Evolutionary conservation across 2,329 filamentous ascomycete genomes (phyloP).

Genomic region (Diaporthe capsici): DNA sequence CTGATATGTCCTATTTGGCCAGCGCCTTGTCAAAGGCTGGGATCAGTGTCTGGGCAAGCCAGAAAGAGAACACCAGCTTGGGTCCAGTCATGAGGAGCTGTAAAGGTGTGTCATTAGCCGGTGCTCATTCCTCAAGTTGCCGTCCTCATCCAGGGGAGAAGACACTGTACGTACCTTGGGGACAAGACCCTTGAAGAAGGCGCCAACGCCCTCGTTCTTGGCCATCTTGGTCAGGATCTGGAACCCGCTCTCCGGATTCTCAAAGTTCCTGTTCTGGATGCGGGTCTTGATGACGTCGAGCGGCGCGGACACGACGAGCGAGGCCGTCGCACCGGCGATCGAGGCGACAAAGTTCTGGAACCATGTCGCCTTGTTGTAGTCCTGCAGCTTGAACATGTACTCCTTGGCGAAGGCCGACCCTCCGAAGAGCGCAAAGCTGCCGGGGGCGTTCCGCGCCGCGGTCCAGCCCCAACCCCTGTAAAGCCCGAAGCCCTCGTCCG

Average conservation of each 20-base stretch:
- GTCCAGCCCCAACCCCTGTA: conserved; percentile 99
- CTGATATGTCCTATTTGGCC: conserved; percentile 38
- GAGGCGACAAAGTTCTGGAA: conserved; percentile 97
- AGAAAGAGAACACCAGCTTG: conserved; percentile 99
- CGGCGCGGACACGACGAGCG: conserved; percentile 95
- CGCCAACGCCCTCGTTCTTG: conserved; percentile 85
- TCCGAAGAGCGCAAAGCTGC: conserved; percentile 97
- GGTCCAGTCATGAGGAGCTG: conserved; percentile 97
- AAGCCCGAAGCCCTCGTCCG: conserved; percentile 93
- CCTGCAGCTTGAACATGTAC: conserved; percentile 88
- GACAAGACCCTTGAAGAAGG: conserved; percentile 98
- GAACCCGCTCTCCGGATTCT: conserved; percentile 96
- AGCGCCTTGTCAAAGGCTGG: conserved; percentile 81
- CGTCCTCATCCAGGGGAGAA: background rate
- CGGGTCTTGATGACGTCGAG: conserved; percentile 98
- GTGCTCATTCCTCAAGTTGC: background rate
- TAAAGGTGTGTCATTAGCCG: background rate
- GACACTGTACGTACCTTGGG: conserved; percentile 76
- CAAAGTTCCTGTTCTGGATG: conserved; percentile 99
- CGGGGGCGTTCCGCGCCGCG: conserved; percentile 94
- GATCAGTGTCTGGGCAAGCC: conserved; percentile 98
- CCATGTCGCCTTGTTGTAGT: conserved; percentile 97
- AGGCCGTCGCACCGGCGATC: conserved; percentile 93
- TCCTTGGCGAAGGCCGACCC: conserved; percentile 98
- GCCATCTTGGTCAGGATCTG: conserved; percentile 94